Evolutionary conservation across 441 rosid genomes (phyloP).

Genomic region (Dalechampia spathulata): DNA sequence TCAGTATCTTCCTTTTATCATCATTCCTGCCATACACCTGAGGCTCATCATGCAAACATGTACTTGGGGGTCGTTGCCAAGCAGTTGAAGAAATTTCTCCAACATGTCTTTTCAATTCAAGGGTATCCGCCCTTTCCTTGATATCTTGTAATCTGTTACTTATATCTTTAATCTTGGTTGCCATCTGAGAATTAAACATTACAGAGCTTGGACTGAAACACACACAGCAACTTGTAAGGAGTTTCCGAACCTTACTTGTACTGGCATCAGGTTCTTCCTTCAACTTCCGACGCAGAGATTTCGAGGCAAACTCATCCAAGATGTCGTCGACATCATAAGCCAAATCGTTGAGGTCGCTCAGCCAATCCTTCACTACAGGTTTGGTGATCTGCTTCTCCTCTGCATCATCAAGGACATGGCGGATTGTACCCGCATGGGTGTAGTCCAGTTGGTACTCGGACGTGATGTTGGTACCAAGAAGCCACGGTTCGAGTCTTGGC

Average conservation of each 20-base stretch:
- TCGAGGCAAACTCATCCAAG: slow-evolving; percentile 14
- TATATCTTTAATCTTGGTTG: not conserved
- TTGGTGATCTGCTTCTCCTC: slow-evolving; percentile 18
- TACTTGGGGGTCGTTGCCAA: too few relatives aligned
- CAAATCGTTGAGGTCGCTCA: slow-evolving; percentile 16
- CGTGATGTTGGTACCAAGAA: too few relatives aligned
- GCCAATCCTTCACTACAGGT: slow-evolving; percentile 14
- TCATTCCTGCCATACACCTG: slow-evolving; percentile 11
- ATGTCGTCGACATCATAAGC: slow-evolving; percentile 19
- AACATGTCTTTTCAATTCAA: not conserved
- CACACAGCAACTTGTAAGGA: not conserved
- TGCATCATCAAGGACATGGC: slow-evolving; percentile 20
- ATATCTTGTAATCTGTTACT: not conserved
- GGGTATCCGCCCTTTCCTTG: too few relatives aligned
- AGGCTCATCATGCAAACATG: too few relatives aligned
- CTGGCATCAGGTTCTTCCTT: too few relatives aligned
- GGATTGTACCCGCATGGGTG: too few relatives aligned
- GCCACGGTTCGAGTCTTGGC: too few relatives aligned
- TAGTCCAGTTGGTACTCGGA: too few relatives aligned
- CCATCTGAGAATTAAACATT: not conserved
- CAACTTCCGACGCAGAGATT: not conserved
- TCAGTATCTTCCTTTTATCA: slow-evolving; percentile 6
- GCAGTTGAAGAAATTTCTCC: not conserved
- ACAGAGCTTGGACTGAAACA: not conserved
- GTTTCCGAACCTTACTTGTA: not conserved